Evolutionary conservation across 495 filamentous ascomycete species (phyloP), one percentile per base, ranked within the genome.

Genomic region (Aspergillus heteromorphus): DNA sequence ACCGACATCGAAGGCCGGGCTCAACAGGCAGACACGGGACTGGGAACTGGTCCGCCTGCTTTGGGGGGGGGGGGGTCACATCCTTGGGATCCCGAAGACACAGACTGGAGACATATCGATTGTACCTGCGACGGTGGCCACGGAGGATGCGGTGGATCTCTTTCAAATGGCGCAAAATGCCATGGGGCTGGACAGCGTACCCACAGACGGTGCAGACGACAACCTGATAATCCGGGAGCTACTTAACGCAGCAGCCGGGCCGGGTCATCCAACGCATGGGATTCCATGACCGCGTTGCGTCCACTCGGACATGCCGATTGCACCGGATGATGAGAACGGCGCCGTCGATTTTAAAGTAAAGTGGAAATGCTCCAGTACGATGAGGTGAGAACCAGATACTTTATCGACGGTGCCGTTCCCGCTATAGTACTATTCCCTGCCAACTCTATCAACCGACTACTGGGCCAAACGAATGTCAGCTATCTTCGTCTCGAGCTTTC

Each of bases 181-280:
- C 72, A 10, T 45, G 51, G 9, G 70, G 70, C 48, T 73, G 70
- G 18, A 74, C 55, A 2, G 72, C 72, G 45, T 72, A 71, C 20
- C 31, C 52, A 45, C 70, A 74, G 13, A 8, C 23, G 20, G 23
- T n/a, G 23, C 42, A 45, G 19, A 45, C 9, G 0, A 45, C 19
- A 0, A 25, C 42, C 19, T 45, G 18, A n/a, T 45, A 45, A 13
- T 21, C 23, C 7, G 42, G 19, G 1, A 45, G 19, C 4, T 45
- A n/a, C n/a, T n/a, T n/a, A 45, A 23, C 10, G 18, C 42, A 45
- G 10, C 13, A 45, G 19, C 23, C 20, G 42, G 19, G 42, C 19
- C 23, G 13, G 34, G 34, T 38, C 34, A n/a, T 38, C 34, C 13
- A 38, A n/a, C 13, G 13, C 4, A n/a, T n/a, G 6, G n/a, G 34